Evolutionary conservation across 306 rosid genomes (phyloP), one percentile per base, ranked within the genome.

Genomic region (Adenanthera pavonina): DNA sequence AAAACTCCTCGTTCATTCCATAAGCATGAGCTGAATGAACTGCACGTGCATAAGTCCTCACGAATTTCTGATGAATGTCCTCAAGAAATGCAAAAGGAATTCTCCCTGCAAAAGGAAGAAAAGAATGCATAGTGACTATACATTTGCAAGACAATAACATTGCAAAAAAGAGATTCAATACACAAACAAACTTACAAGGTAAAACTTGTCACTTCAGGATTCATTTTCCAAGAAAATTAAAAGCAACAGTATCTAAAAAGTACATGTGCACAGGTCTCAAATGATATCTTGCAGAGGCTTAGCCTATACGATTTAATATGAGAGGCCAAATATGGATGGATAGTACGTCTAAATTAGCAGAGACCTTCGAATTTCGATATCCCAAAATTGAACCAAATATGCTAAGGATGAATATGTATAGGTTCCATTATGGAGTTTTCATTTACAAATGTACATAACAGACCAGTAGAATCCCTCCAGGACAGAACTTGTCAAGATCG

Each of bases 1-100:
- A 93, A 72, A 96, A 96, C 56, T 96, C 99, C 6, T 96, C 98
- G 75, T 96, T 96, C 97, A 93, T 96, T 47, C 87, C 97, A 83
- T 96, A 96, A 7, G 99, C 92, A 65, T 90, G 94, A 16, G 99
- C 99, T 3, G 92, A 85, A 49, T 70, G 91, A 84, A 93, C 92
- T 8, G 97, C 91, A 36, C 99, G 98, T 46, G 91, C 99, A 59
- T 96, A 96, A 70, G 89, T 91, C 90, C 98, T 89, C 44, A 90
- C 97, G 76, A 96, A 96, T 76, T 89, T 87, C 90, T 96, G 98
- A 74, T 96, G 99, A 78, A 96, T 91, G 43, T 96, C 99, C 70
- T 96, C 99, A 0, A 96, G 92, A 86, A 96, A 96, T 62, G 99
- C 90, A 62, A 96, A 94, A 15, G 99, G 99, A 70, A 91, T 89